A percentile compares a stretch with the other conserved stretches of the same genome.
phyloP scores from a whole-genome alignment of 306 rosid species.

The Vigna hirtella region DNA sequence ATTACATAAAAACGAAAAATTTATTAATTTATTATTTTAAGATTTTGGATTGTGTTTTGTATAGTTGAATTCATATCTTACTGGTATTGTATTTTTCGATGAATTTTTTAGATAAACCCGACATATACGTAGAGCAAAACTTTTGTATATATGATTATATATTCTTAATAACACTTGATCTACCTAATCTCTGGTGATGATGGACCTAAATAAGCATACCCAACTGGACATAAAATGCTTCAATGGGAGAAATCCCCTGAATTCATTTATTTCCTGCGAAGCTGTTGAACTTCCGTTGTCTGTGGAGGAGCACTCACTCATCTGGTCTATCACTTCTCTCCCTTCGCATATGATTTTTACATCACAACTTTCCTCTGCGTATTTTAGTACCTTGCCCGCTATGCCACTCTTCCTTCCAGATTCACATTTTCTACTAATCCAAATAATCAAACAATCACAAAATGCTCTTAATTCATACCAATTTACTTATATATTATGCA shows the following conservation, averaged over 20 bases:
- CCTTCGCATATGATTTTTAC: slow-evolving; percentile 53
- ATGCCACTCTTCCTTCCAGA: slow-evolving; percentile 15
- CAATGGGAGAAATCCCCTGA: not conserved
- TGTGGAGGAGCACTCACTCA: not conserved
- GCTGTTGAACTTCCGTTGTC: not conserved
- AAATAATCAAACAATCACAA: slow-evolving; percentile 19
- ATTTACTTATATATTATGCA: not conserved
- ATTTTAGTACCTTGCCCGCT: slow-evolving; percentile 35
- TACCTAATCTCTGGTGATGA: not conserved
- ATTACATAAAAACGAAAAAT: too few species aligned
- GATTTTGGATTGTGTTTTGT: too few species aligned
- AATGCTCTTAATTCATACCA: not conserved
- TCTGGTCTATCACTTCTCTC: slow-evolving; percentile 44
- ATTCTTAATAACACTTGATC: too few species aligned
- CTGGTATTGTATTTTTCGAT: too few species aligned
- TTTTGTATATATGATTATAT: too few species aligned
- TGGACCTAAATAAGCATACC: slow-evolving; percentile 32
- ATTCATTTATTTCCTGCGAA: slow-evolving; percentile 14
- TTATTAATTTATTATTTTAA: too few species aligned
- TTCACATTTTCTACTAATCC: slow-evolving; percentile 36
- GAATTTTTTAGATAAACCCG: too few species aligned
- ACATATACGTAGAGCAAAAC: too few species aligned
- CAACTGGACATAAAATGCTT: slow-evolving; percentile 24
- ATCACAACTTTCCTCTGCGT: slow-evolving; percentile 45
- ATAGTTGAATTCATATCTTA: too few species aligned